Evolutionary conservation across 441 rosid species (phyloP).

Genomic region (Biscutella auriculata): DNA sequence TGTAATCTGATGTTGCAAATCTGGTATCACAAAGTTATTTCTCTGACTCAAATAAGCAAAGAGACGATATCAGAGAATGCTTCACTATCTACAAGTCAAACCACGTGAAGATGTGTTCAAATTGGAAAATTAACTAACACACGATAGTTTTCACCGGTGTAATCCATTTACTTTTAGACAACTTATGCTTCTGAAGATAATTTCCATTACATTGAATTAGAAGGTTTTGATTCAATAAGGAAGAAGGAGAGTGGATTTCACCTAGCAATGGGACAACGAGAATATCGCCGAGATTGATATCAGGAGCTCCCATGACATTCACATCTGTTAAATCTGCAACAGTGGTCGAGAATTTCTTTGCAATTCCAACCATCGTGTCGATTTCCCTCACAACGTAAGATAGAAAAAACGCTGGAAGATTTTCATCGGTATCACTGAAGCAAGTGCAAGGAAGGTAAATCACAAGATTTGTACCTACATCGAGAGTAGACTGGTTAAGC

Average conservation of each 20-base stretch:
- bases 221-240: not conserved
- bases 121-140: not conserved
- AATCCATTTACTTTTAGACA: not conserved
- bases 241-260: constrained; percentile 9
- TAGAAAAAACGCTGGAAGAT: constrained; percentile 65
- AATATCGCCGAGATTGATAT: constrained; percentile 61
- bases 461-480: constrained; percentile 59
- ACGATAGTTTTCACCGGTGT: too few species aligned
- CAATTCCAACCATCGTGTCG: constrained; percentile 64
- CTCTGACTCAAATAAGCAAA: too few species aligned
- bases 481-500: constrained; percentile 47
- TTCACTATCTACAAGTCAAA: too few species aligned
- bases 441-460: constrained; percentile 89
- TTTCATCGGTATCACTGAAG: constrained; percentile 75
- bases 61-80: too few species aligned
- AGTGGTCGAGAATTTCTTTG: constrained; percentile 59
- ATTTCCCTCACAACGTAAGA: constrained; percentile 66
- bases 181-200: not conserved
- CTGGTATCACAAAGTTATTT: too few species aligned
- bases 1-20: too few species aligned
- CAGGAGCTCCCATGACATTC: constrained; percentile 76
- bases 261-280: constrained; percentile 80
- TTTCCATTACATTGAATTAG: not conserved
- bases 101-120: too few species aligned
- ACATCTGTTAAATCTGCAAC: constrained; percentile 84